Percentiles rank a stretch among this genome's conserved stretches.
Conservation (phyloP, 2,329 filamentous ascomycete genomes). For the Colletotrichum sp. region DNA sequence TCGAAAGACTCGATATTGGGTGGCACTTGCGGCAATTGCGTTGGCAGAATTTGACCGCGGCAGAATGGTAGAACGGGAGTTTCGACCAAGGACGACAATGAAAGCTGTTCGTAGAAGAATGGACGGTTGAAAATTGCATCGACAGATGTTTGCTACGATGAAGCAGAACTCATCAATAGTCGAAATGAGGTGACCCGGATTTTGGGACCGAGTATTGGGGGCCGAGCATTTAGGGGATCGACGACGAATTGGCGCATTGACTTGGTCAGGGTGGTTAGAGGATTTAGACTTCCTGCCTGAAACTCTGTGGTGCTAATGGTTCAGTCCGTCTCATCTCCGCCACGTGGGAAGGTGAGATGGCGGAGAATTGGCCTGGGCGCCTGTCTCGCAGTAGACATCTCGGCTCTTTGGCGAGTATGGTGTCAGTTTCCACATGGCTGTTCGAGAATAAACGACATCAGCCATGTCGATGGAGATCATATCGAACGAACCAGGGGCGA, state of each 20-base stretch:
- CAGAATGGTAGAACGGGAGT: neutral
- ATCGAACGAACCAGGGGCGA: neutral
- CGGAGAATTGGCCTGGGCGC: neutral
- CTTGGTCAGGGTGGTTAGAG: neutral
- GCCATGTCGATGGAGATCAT: neutral
- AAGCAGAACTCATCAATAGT: neutral
- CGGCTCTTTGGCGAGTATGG: neutral
- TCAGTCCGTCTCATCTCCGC: slow-evolving; percentile 13
- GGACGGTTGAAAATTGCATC: neutral
- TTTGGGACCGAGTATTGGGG: neutral
- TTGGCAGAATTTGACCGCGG: neutral
- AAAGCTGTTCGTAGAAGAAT: neutral
- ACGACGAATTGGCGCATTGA: slow-evolving; percentile 4
- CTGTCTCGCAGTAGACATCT: neutral
- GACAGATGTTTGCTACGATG: neutral
- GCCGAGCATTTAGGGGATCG: neutral
- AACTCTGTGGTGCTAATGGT: slow-evolving; percentile 3
- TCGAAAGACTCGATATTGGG: neutral
- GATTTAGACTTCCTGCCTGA: slow-evolving; percentile 16
- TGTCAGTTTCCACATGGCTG: neutral
- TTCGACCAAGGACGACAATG: neutral
- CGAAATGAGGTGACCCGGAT: neutral
- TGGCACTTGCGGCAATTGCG: neutral
- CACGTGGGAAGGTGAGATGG: slow-evolving; percentile 18
- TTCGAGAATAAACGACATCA: neutral